Evolutionary conservation across 306 rosid species (phyloP).

Genomic region (Cucurbita moschata): DNA sequence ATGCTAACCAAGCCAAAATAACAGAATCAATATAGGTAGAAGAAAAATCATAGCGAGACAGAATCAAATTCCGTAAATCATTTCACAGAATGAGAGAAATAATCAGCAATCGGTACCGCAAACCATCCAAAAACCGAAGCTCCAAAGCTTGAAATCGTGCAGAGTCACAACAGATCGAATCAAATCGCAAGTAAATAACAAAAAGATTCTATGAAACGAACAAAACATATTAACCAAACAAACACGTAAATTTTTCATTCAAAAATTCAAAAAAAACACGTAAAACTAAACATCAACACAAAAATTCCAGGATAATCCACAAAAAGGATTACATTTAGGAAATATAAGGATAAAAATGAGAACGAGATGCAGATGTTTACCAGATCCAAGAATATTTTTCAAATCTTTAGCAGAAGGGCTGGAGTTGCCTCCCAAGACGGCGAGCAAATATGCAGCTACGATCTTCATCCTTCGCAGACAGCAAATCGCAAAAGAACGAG

Average conservation of each 20-base stretch:
- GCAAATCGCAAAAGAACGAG: background rate
- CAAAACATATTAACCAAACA: background rate
- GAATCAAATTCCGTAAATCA: background rate
- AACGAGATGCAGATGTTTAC: background rate
- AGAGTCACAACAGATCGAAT: background rate
- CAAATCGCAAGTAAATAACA: background rate
- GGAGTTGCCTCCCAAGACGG: conserved; percentile 35
- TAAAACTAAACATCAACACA: background rate
- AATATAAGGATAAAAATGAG: background rate
- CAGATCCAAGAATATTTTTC: conserved; percentile 27
- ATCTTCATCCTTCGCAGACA: conserved; percentile 20
- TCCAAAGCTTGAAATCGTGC: too few species aligned
- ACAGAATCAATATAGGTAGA: background rate
- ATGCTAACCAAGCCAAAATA: background rate
- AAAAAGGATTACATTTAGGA: background rate
- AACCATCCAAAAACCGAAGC: background rate
- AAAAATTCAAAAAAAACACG: background rate
- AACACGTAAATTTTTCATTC: background rate
- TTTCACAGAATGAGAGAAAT: background rate
- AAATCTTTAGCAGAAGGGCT: conserved; percentile 23
- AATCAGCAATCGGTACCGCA: background rate
- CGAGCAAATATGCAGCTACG: conserved; percentile 30
- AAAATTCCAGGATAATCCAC: background rate
- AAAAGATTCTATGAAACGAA: background rate
- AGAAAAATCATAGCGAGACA: background rate